These are phyloP conservation scores for Trifolium repens DNA, from an alignment of 306 rosid genomes.

Conservation along the genomic window DNA sequence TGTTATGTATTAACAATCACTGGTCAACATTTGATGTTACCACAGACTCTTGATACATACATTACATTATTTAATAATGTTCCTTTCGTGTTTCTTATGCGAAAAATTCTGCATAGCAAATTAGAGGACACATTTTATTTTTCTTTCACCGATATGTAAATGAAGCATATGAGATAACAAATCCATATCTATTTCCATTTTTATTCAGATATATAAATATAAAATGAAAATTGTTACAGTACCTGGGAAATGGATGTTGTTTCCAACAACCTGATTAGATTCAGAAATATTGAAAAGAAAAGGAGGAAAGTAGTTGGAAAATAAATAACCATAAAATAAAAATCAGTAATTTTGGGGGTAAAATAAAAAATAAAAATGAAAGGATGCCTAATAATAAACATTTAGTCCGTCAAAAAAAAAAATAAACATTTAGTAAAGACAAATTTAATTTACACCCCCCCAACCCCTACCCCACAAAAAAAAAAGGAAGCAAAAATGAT, in stretches of 20 bases:
- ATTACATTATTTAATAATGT: conserved; percentile 6
- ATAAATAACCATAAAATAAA: background rate
- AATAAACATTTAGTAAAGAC: no score
- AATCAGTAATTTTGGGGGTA: background rate
- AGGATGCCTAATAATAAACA: no score
- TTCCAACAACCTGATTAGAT: conserved; percentile 37
- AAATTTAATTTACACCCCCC: no score
- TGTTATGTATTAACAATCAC: background rate
- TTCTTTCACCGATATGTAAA: conserved; percentile 20
- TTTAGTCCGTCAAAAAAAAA: no score
- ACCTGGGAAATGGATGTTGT: conserved; percentile 50
- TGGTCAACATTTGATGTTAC: background rate
- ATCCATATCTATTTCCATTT: background rate
- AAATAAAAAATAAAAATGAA: background rate
- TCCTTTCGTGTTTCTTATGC: background rate
- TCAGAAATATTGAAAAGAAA: conserved; percentile 32
- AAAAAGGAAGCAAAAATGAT: no score
- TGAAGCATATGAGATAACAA: conserved; percentile 29
- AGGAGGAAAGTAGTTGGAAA: background rate
- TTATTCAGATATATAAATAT: background rate
- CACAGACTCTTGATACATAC: background rate
- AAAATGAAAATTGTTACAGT: background rate
- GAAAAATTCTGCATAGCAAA: conserved; percentile 7
- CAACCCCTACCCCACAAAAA: no score
- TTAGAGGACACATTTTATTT: background rate